Conservation (phyloP, 1,139 yeast genomes). For the Saccharomyces hybrid region DNA sequence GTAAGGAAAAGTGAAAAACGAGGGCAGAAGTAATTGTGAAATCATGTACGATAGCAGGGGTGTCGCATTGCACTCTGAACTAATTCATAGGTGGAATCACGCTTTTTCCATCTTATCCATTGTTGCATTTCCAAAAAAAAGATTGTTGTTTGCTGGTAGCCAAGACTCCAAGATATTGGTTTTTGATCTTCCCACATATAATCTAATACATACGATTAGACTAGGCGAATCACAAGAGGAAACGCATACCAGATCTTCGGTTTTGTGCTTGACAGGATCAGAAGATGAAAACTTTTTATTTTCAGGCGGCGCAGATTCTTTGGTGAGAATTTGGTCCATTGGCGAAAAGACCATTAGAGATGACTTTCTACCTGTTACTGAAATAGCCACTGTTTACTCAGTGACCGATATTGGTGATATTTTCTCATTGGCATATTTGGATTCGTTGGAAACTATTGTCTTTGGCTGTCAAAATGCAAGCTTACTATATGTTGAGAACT, state of each 20-base stretch:
- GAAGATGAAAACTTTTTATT: conserved; percentile 56
- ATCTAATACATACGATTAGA: conserved; percentile 27
- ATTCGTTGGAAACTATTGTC: conserved; percentile 51
- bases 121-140: conserved; percentile 51
- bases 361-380: conserved; percentile 29
- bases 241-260: conserved; percentile 56
- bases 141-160: conserved; percentile 80
- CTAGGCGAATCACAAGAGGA: conserved; percentile 23
- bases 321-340: conserved; percentile 78
- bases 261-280: conserved; percentile 57
- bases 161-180: conserved; percentile 78
- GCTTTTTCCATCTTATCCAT: conserved; percentile 71
- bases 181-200: conserved; percentile 59
- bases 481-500: conserved; percentile 56
- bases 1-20: neutral
- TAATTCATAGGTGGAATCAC: conserved; percentile 71
- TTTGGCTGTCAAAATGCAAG: conserved; percentile 93
- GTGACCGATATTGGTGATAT: conserved; percentile 88
- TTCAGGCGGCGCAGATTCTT: conserved; percentile 85
- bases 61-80: conserved; percentile 11
- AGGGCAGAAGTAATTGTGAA: neutral
- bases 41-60: neutral
- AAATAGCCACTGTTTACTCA: conserved; percentile 67
- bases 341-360: conserved; percentile 17
- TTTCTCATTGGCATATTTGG: conserved; percentile 71